Conservation (phyloP, 73 alveolate species). For the Vitrella brassicaformis region DNA sequence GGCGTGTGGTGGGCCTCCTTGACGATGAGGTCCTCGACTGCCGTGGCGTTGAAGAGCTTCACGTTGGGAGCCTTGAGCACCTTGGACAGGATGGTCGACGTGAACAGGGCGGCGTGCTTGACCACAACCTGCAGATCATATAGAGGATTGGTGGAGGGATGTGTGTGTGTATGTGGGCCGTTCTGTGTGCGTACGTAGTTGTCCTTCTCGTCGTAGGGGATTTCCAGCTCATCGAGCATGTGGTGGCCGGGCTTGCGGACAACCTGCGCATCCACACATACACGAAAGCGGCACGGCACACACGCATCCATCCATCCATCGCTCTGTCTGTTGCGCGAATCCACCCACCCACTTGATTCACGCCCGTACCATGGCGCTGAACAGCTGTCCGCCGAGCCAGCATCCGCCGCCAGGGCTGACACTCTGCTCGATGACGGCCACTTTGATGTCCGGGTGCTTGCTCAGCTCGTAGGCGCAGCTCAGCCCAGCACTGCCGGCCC, state of each 20-base stretch:
- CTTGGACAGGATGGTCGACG: slow-evolving; percentile 26
- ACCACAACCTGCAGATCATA: slow-evolving; percentile 18
- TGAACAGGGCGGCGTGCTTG: slow-evolving; percentile 33
- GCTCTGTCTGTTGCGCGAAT: no score
- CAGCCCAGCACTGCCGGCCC: slow-evolving; percentile 31
- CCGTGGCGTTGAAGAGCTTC: slow-evolving; percentile 33
- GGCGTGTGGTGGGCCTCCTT: slow-evolving; percentile 16
- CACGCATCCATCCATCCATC: no score
- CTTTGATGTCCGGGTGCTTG: slow-evolving; percentile 35
- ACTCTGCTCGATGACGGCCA: slow-evolving; percentile 30
- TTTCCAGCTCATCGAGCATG: slow-evolving; percentile 23
- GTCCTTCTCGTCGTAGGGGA: slow-evolving; percentile 33
- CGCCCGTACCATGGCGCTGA: slow-evolving; percentile 37
- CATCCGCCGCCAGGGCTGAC: slow-evolving; percentile 37
- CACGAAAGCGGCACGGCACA: no score
- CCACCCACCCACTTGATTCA: no score
- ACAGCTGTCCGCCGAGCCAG: slow-evolving; percentile 37
- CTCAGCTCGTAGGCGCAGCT: slow-evolving; percentile 32
- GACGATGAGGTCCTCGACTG: slow-evolving; percentile 29
- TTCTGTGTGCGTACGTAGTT: no score
- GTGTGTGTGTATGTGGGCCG: no score
- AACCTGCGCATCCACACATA: no score
- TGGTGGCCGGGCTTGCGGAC: slow-evolving; percentile 36
- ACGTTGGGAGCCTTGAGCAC: slow-evolving; percentile 30
- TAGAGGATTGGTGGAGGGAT: no score